Evolutionary conservation across 2,329 filamentous ascomycete genomes (phyloP).

Genomic region (Blastomyces percursus): DNA sequence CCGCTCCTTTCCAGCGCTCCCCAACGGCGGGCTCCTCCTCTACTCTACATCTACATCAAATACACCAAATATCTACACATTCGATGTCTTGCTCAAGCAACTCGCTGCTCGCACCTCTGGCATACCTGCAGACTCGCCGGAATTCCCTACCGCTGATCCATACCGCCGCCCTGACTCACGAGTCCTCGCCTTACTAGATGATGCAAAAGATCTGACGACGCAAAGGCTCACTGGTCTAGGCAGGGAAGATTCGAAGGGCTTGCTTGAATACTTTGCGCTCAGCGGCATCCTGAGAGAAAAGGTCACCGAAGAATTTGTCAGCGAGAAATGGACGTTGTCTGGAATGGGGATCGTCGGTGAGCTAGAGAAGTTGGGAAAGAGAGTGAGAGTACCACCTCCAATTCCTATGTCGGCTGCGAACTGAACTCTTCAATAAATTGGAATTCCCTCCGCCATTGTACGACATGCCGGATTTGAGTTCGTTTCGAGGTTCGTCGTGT

Average conservation of each 20-base stretch:
- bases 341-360: constrained; percentile 76
- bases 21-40: constrained; percentile 69
- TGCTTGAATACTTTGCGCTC: constrained; percentile 89
- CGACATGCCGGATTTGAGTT: not conserved
- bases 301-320: constrained; percentile 60
- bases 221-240: constrained; percentile 55
- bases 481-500: not conserved
- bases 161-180: constrained; percentile 44
- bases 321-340: constrained; percentile 72
- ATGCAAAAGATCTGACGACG: constrained; percentile 34
- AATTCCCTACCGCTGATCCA: constrained; percentile 40
- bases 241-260: constrained; percentile 60
- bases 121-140: constrained; percentile 26
- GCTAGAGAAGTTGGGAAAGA: constrained; percentile 58
- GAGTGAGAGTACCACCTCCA: constrained; percentile 24
- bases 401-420: not conserved
- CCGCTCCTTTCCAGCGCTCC: constrained; percentile 27
- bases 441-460: not conserved
- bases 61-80: constrained; percentile 49
- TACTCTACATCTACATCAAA: constrained; percentile 66
- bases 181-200: constrained; percentile 37
- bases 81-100: constrained; percentile 55
- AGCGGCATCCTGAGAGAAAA: constrained; percentile 65
- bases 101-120: constrained; percentile 36
- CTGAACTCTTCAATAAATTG: not conserved